Percentiles rank a stretch among this genome's conserved stretches.
Conservation (phyloP, 371 early-diverging fungal genomes). For the Batrachochytrium dendrobatidis region DNA sequence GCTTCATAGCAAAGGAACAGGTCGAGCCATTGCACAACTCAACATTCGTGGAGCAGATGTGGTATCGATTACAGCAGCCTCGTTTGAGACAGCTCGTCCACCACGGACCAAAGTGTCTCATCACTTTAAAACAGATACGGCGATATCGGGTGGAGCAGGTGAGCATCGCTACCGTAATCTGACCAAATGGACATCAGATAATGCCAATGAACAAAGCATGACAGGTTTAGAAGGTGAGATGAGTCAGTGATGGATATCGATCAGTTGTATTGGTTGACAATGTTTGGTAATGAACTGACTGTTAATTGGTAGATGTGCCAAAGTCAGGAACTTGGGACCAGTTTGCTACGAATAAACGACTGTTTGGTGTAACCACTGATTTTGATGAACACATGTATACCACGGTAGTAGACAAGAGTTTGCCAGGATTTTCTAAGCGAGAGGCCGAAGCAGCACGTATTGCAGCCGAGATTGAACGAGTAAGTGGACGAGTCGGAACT, state of each 20-base stretch:
- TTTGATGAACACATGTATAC: constrained; percentile 96
- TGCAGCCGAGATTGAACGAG: constrained; percentile 84
- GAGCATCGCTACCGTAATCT: constrained; percentile 72
- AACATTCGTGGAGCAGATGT: no score
- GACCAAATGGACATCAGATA: constrained; percentile 78
- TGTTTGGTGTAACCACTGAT: constrained; percentile 93
- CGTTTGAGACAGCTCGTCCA: no score
- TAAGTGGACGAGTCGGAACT: no score
- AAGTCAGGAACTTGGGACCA: constrained; percentile 80
- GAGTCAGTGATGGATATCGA: no score
- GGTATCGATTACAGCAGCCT: no score
- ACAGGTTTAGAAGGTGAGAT: constrained; percentile 40
- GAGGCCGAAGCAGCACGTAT: constrained; percentile 82
- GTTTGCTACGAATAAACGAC: constrained; percentile 90
- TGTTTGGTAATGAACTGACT: neutral
- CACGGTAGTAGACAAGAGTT: constrained; percentile 79
- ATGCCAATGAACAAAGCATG: constrained; percentile 30
- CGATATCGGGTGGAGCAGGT: constrained; percentile 64
- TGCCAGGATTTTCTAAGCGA: constrained; percentile 77
- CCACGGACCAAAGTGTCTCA: no score
- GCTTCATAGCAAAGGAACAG: no score
- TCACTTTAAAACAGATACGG: constrained; percentile 85
- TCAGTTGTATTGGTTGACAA: constrained; percentile 6
- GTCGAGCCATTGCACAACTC: no score
- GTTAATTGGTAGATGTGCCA: neutral